These are phyloP conservation scores for Oryza meyeriana DNA, from an alignment of 176 grass and related monocot species.

Conservation along the genomic window DNA sequence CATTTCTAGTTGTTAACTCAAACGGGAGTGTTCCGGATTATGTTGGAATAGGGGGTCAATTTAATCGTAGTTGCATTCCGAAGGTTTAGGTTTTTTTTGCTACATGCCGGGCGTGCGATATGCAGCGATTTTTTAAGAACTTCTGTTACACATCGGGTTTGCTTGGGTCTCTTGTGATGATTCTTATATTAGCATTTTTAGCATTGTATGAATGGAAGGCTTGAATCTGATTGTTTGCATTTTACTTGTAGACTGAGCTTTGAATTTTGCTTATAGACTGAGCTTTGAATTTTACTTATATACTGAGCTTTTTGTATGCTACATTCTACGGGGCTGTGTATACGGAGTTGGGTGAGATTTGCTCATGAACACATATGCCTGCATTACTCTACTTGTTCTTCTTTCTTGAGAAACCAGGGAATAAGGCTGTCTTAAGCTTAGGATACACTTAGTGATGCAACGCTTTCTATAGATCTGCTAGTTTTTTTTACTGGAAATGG, in stretches of 20 bases:
- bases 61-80: background rate
- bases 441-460: background rate
- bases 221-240: background rate
- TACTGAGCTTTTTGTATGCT: background rate
- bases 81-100: background rate
- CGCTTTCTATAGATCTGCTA: background rate
- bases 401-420: background rate
- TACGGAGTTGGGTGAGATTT: background rate
- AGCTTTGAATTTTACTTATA: too few relatives aligned
- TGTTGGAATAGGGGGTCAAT: background rate
- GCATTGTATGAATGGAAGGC: background rate
- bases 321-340: background rate
- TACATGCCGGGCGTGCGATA: background rate
- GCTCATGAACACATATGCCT: background rate
- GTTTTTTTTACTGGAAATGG: background rate
- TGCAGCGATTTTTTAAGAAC: background rate
- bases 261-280: background rate
- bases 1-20: conserved; percentile 15
- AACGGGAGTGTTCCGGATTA: background rate
- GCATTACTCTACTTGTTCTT: background rate
- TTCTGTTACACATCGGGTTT: background rate
- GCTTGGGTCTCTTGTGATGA: background rate
- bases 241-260: background rate
- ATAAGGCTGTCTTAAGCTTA: background rate
- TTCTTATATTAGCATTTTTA: background rate